Base-by-base conservation (phyloP, 208 protist species). In the Trypanosoma conorhini region DNA sequence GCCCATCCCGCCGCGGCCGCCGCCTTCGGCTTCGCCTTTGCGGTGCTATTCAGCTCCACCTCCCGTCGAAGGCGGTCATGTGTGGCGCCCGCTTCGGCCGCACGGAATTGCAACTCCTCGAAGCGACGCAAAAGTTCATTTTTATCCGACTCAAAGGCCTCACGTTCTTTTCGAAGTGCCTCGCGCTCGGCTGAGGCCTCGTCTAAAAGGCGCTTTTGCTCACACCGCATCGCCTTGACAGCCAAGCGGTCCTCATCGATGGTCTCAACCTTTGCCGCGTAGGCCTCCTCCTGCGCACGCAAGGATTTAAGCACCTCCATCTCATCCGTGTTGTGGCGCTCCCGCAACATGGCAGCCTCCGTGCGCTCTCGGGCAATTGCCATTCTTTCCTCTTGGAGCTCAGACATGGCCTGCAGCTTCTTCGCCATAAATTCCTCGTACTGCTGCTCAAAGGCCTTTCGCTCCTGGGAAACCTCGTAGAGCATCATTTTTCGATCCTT, bases 131-230 rank as follows among this genome's bases (percentile, higher is more conserved):
- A 69, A 17, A 96, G 70, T 62, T 91, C 82, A 38, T 77, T 74
- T 75, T 93, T 94, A 55, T 96, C 91, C 8, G 77, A 61, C 63
- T 95, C 89, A 72, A 96, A 96, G 35, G 76, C 62, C n/a, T 86
- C 65, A 13, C 89, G 85, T 76, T 96, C 88, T 22, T 74, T 56
- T 19, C 76, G 81, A 56, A 94, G 79, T 10, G 87, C 70, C 40
- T 91, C 86, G 13, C 86, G 83, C 72, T 96, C 91, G 0, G 67
- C 70, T 19, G 60, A 74, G 3, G 75, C 79, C 55, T 74, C 72
- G 19, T 92, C 78, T 52, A 75, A 78, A 13, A 92, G 19, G 13
- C 86, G 84, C 44, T 74, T 70, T 68, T 89, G 79, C 51, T 93
- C 89, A 13, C 63, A 57, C 55, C 87, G 86, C 79, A 93, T 79